These are phyloP conservation scores for Arabis alpina DNA, from an alignment of 345 rosid species.

Conservation along the genomic window DNA sequence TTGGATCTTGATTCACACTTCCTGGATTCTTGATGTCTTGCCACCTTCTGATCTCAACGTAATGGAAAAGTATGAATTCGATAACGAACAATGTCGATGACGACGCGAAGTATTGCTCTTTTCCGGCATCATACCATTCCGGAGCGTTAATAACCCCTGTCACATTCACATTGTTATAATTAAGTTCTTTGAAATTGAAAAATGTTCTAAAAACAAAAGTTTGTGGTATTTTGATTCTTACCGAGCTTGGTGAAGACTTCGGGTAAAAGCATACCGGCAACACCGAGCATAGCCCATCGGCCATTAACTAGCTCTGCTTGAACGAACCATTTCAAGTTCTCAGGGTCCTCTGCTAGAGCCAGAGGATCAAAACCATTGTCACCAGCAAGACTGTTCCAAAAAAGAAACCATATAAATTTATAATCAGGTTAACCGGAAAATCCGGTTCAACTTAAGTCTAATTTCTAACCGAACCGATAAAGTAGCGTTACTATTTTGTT, in stretches of 20 bases:
- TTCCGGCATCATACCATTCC: conserved; percentile 92
- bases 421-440: conserved; percentile 1
- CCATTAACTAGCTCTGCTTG: conserved; percentile 94
- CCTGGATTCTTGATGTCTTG: conserved; percentile 99
- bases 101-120: conserved; percentile 85
- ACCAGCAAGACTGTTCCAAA: conserved; percentile 72
- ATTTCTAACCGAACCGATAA: background rate
- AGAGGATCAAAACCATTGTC: conserved; percentile 98
- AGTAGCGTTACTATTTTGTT: no score
- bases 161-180: background rate
- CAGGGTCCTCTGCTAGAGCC: conserved; percentile 91
- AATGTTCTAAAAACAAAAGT: background rate
- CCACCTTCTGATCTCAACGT: conserved; percentile 98
- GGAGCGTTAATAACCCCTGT: conserved; percentile 69
- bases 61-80: conserved; percentile 94
- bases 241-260: conserved; percentile 92
- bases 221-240: conserved; percentile 15
- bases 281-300: conserved; percentile 98
- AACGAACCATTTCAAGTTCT: conserved; percentile 86
- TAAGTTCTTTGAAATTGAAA: background rate
- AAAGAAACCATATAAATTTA: background rate
- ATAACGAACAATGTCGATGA: conserved; percentile 93
- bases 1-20: conserved; percentile 95
- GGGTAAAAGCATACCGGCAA: conserved; percentile 87
- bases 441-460: conserved; percentile 4